phyloP scores from a whole-genome alignment of 225 moss, liverwort and hornwort species.

The Bryoerythrophyllum caledonicum region DNA sequence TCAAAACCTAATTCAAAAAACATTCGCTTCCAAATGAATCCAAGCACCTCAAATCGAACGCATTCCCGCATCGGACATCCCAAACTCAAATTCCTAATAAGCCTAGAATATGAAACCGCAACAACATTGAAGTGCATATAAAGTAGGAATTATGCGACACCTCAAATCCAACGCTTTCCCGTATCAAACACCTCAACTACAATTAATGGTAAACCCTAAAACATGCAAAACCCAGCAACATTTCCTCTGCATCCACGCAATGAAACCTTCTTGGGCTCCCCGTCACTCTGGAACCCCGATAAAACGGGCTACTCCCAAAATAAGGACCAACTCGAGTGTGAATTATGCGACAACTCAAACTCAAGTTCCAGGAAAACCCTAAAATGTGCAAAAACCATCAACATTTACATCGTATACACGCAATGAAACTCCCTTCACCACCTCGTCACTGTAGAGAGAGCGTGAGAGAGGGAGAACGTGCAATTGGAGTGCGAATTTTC shows the following conservation, averaged over 20 bases:
- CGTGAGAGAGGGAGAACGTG: not conserved
- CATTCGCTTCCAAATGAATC: not conserved
- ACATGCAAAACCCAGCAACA: not conserved
- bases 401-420: not conserved
- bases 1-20: not conserved
- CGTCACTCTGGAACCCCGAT: not conserved
- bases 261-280: not conserved
- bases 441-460: not conserved
- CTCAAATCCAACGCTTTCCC: not conserved
- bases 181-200: not conserved
- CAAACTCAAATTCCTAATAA: not conserved
- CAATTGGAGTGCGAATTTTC: not conserved
- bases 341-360: not conserved
- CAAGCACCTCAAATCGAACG: not conserved
- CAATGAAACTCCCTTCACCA: not conserved
- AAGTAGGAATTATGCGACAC: too few species aligned
- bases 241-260: not conserved
- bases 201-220: constrained; percentile 21
- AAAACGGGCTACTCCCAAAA: not conserved
- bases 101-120: constrained; percentile 12
- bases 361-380: constrained; percentile 14
- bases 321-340: not conserved
- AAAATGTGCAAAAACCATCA: not conserved
- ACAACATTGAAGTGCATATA: not conserved
- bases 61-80: not conserved